Percentiles rank a stretch among this genome's conserved stretches.
These are phyloP conservation scores for Neurospora tetrasperma DNA, from an alignment of 495 filamentous ascomycete species.

Conservation along the genomic window DNA sequence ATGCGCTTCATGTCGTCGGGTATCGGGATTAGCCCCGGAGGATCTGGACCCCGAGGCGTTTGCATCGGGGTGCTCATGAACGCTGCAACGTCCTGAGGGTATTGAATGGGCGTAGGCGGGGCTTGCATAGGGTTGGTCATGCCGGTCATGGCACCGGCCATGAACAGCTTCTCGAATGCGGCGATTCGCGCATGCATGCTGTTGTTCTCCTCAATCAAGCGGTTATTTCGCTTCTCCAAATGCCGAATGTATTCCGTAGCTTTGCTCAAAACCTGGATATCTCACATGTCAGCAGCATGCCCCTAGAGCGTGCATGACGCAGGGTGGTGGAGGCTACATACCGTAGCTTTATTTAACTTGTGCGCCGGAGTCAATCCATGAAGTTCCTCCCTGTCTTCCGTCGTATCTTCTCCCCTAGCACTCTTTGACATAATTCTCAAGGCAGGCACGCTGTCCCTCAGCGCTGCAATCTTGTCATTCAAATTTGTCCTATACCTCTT, in stretches of 20 bases:
- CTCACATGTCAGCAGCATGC: constrained; percentile 2
- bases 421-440: constrained; percentile 66
- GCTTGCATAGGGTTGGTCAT: constrained; percentile 34
- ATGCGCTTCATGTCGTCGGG: constrained; percentile 71
- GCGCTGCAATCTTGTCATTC: constrained; percentile 89
- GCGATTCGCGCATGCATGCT: constrained; percentile 58
- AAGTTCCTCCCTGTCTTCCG: constrained; percentile 63
- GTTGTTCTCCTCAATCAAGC: constrained; percentile 69
- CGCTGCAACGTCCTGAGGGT: constrained; percentile 24
- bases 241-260: constrained; percentile 94
- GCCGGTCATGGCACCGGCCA: constrained; percentile 47
- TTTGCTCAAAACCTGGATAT: constrained; percentile 60
- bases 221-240: constrained; percentile 79
- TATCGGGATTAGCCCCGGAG: constrained; percentile 65
- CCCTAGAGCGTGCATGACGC: neutral
- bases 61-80: constrained; percentile 26
- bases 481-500: constrained; percentile 93
- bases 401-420: constrained; percentile 53
- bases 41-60: constrained; percentile 22
- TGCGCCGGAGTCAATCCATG: constrained; percentile 70
- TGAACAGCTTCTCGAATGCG: constrained; percentile 58
- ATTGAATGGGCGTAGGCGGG: constrained; percentile 38
- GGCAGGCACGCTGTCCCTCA: constrained; percentile 82
- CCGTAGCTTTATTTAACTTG: constrained; percentile 94
- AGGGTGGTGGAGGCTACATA: constrained; percentile 20